These are phyloP conservation scores for Pyricularia pennisetigena DNA, from an alignment of 2,329 filamentous ascomycete genomes.

Conservation along the genomic window DNA sequence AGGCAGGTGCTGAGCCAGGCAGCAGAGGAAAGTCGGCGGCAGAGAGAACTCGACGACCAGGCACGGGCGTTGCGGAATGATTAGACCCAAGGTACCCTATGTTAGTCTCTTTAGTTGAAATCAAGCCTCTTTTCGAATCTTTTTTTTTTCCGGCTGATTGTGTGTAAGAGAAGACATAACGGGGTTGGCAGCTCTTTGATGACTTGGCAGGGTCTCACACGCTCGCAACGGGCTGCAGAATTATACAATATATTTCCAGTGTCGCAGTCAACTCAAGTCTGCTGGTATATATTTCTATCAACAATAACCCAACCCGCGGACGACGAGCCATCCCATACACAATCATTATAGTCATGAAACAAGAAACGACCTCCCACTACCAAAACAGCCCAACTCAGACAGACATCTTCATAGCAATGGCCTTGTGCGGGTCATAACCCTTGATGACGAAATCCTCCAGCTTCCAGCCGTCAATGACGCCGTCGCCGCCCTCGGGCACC, in stretches of 20 bases:
- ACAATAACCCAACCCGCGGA: background rate
- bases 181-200: no score
- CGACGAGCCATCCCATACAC: background rate
- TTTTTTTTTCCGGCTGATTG: background rate
- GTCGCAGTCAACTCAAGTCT: no score
- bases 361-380: background rate
- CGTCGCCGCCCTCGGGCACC: slow-evolving; percentile 48
- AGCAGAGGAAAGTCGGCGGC: slow-evolving; percentile 55
- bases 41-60: slow-evolving; percentile 57
- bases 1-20: slow-evolving; percentile 56
- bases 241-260: background rate
- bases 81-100: slow-evolving; percentile 19
- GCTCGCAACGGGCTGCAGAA: background rate
- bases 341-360: background rate
- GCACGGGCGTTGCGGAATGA: slow-evolving; percentile 48
- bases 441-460: slow-evolving; percentile 79
- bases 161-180: background rate
- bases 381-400: slow-evolving; percentile 37
- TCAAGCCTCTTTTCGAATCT: background rate
- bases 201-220: background rate
- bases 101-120: background rate
- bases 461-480: slow-evolving; percentile 83
- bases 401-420: slow-evolving; percentile 98
- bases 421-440: slow-evolving; percentile 84
- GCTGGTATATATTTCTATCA: background rate